Base-by-base conservation (phyloP, 164 flowering plant species). In the Cinnamomum micranthum region DNA sequence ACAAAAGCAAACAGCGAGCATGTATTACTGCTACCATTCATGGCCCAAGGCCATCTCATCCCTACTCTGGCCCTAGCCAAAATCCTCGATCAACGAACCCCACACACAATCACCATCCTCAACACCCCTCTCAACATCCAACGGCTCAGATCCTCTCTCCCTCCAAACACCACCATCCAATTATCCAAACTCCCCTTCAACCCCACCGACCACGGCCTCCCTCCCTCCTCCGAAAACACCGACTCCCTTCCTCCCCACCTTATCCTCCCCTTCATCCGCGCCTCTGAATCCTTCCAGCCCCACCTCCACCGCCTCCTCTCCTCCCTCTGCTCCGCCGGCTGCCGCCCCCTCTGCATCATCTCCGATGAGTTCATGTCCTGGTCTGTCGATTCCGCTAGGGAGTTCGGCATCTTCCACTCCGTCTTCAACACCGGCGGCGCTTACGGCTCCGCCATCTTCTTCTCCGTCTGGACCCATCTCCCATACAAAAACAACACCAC, bases 11-110 rank as follows among this genome's bases (percentile, higher is more conserved):
- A 59, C 20, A 17, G 22, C 22, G 2, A 59, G 22, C 28, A 64
- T 27, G 25, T 24, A 2, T 24, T 64, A 24, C 23, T 64, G 67
- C 23, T 64, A 13, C 67, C 67, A 12, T 64, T 7, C 71, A 24
- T 68, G 76, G 76, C 71, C 52, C 65, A 67, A 51, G 76, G 76
- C 27, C 76, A 67, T n/a, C 23, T 74, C 27, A 31, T 65, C 47
- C 66, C 71, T 6, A 67, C 68, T 51, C 10, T 58, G n/a, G 41
- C 65, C 28, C 47, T 74, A 6, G 71, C 76, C 41, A 55, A 27
- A 2, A 71, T 67, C 23, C 51, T 74, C 25, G 47, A 67, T 19
- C 50, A 67, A 3, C 52, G 69, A 27, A 33, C 71, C 22, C 27
- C 25, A 12, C 67, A 20, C 62, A 41, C 69, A 2, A 47, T 65